phyloP scores from a whole-genome alignment of 2,329 filamentous ascomycete genomes.

The Fusarium citri region DNA sequence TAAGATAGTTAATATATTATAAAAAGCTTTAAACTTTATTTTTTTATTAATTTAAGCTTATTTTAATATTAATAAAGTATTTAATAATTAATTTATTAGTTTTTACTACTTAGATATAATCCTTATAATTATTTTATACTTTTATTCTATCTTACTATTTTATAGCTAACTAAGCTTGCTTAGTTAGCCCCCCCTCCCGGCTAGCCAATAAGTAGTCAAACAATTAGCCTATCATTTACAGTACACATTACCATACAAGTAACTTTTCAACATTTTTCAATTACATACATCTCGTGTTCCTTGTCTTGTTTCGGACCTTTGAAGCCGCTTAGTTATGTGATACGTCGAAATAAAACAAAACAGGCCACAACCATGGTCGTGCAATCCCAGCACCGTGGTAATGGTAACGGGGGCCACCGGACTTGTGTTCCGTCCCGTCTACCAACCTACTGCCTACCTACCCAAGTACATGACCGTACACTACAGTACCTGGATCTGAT shows the following conservation, averaged over 20 bases:
- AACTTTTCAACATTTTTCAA: not conserved
- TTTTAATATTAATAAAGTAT: too few relatives aligned
- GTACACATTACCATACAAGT: not conserved
- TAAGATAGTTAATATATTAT: too few relatives aligned
- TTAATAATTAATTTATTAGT: too few relatives aligned
- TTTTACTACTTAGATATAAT: too few relatives aligned
- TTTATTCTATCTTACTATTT: too few relatives aligned
- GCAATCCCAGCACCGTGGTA: slow-evolving; percentile 23
- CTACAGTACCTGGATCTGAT: not conserved
- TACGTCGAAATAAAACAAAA: not conserved
- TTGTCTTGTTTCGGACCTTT: not conserved
- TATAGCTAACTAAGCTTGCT: too few relatives aligned
- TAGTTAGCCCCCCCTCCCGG: too few relatives aligned
- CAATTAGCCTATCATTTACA: not conserved
- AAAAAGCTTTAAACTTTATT: too few relatives aligned
- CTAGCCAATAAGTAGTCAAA: too few relatives aligned
- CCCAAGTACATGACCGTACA: not conserved
- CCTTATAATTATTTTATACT: too few relatives aligned
- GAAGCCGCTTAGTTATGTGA: not conserved
- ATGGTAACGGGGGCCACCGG: slow-evolving; percentile 22
- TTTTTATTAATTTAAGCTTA: too few relatives aligned
- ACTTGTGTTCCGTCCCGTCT: slow-evolving; percentile 2
- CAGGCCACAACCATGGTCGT: slow-evolving; percentile 1
- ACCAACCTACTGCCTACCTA: not conserved
- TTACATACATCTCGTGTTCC: not conserved